These are phyloP conservation scores for Osmanthus fragrans DNA, from an alignment of 257 asterid genomes.

Conservation along the genomic window DNA sequence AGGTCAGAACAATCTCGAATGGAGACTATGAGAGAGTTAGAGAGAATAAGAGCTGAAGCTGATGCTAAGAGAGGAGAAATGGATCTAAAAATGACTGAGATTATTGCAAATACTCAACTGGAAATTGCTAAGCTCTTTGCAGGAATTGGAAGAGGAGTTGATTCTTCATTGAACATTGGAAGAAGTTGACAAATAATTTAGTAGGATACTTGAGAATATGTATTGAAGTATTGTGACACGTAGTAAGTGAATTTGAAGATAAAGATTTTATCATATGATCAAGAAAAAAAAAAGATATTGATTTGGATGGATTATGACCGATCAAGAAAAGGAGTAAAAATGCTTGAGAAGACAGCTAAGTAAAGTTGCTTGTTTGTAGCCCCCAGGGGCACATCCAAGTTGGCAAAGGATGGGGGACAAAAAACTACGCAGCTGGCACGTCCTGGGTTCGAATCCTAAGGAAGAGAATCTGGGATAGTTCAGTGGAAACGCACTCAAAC, in stretches of 20 bases:
- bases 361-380: neutral
- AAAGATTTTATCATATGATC: no score
- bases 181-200: constrained; percentile 28
- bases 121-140: constrained; percentile 76
- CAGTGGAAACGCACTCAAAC: no score
- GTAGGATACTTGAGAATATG: no score
- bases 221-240: neutral
- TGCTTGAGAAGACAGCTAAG: neutral
- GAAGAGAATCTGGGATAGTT: no score
- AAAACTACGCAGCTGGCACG: no score
- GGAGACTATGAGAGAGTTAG: constrained; percentile 77
- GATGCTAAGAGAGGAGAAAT: constrained; percentile 76
- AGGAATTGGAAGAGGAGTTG: constrained; percentile 39
- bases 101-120: constrained; percentile 72
- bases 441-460: no score
- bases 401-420: no score
- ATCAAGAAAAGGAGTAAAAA: neutral
- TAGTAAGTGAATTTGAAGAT: neutral
- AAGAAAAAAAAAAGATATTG: no score
- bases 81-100: constrained; percentile 73
- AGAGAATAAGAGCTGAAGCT: constrained; percentile 72
- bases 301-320: neutral
- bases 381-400: no score
- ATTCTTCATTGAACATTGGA: constrained; percentile 49
- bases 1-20: constrained; percentile 70